Evolutionary conservation across 805 yeast genomes (phyloP), one percentile per base, ranked within the genome.

Genomic region (Lipomyces anomalus): DNA sequence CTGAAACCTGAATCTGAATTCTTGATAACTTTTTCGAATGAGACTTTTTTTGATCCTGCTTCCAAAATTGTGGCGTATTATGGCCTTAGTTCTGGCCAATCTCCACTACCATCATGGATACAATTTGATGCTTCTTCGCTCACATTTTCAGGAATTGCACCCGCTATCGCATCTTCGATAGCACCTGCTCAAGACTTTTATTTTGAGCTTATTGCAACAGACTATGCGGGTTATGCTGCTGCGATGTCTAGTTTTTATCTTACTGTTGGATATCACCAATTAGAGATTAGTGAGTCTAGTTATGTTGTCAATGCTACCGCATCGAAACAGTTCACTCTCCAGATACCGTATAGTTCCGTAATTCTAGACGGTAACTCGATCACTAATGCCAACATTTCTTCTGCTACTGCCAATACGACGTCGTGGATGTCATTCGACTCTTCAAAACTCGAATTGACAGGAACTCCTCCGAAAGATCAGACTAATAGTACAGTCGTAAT

Each of bases 51-150:
- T n/a, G n/a, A n/a, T n/a, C n/a, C n/a, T n/a, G 63, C 69, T 7
- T 59, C 72, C 50, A 65, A 69, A 23, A 76, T 83, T 26, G 70
- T 74, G 16, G 80, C 81, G 6, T 86, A 83, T 66, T 84, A 85
- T 60, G 96, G 96, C 18, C 75, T 83, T 52, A 78, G 89, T n/a
- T 66, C 72, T 11, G 87, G 85, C 62, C 77, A 89, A 61, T 76
- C 95, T 1, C 90, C 98, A 2, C 71, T 92, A 45, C 98, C 98
- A 32, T 82, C 78, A 60, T 92, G 98, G 97, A 69, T 87, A 42
- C 65, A 67, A 43, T 92, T 90, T 61, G 80, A 87, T 59, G 57
- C 71, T 2, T 58, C 74, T 4, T 68, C 69, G 44, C 67, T 86
- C 53, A 74, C 84, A 18, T 90, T 88, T 64, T 71, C 78, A 35